Evolutionary conservation across 208 protist genomes (phyloP), one percentile per base, ranked within the genome.

Genomic region (Leishmania braziliensis): DNA sequence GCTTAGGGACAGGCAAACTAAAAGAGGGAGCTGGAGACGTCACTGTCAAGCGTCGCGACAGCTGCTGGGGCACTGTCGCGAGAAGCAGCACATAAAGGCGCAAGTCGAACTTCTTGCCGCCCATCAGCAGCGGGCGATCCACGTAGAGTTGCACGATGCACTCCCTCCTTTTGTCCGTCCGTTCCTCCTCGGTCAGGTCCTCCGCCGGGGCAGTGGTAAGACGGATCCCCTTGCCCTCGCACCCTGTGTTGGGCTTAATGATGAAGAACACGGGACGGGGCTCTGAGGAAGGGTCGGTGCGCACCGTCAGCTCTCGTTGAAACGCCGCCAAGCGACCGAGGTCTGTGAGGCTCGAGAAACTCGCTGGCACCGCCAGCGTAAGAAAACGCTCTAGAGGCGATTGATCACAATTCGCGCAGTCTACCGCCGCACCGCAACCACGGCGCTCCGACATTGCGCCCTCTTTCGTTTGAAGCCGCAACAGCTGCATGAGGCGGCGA

Each of bases 41-140:
- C 54, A 39, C 62, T 29, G 51, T 36, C 18, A 39, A 63, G 54
- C 68, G 73, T 48, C 16, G 71, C 63, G 58, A 33, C 48, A 8
- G 60, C 54, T 58, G 60, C 46, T 70, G 76, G 33, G 76, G 84
- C 46, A 72, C 76, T 9, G 88, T 84, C n/a, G 87, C 89, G 2
- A 89, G 62, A 26, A 99, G 72, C 51, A 99, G 81, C 33, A 98
- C 97, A 83, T 99, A 99, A 65, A 98, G 81, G 14, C 98, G 94
- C 36, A 99, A 78, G 80, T 99, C 98, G 78, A 98, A 99, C 86
- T 99, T 99, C 53, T 90, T 91, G 20, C 90, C 90, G 18, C 98
- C 91, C 62, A 99, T 95, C 53, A 98, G 91, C 39, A 98, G 91
- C 5, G 98, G 98, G 0, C 89, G 89, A 56, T 91, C 89, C 3